Conservation (phyloP, 768 basidiomycete genomes). For the Trametes meyenii region DNA sequence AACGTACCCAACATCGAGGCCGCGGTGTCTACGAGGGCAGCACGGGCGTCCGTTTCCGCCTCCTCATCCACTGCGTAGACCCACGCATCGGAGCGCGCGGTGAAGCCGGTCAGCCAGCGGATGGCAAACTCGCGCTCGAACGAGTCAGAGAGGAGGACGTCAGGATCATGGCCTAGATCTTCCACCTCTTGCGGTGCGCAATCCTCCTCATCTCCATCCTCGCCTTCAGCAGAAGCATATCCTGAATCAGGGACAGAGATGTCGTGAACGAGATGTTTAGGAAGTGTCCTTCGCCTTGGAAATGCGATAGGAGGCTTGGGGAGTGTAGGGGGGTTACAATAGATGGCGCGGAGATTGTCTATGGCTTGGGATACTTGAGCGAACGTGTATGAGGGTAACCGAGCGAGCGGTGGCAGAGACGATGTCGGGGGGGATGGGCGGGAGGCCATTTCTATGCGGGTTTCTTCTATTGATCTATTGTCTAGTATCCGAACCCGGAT, state of each 20-base stretch:
- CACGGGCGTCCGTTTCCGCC: conserved; percentile 45
- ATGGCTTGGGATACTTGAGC: conserved; percentile 45
- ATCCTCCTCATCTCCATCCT: conserved; percentile 44
- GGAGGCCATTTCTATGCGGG: conserved; percentile 13
- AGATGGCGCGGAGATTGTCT: conserved; percentile 49
- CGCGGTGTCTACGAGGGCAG: conserved; percentile 55
- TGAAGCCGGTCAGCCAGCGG: conserved; percentile 74
- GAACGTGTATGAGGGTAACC: conserved; percentile 41
- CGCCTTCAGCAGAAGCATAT: conserved; percentile 74
- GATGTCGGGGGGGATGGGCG: conserved; percentile 45
- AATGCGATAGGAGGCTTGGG: conserved; percentile 29
- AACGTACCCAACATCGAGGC: conserved; percentile 59
- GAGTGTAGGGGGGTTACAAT: conserved; percentile 46
- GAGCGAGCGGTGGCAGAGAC: conserved; percentile 59
- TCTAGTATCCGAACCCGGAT: not conserved
- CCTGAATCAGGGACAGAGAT: conserved; percentile 68
- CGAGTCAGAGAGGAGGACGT: conserved; percentile 59
- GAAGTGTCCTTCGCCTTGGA: conserved; percentile 23
- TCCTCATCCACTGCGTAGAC: conserved; percentile 30
- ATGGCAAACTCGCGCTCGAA: conserved; percentile 71
- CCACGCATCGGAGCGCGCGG: conserved; percentile 63
- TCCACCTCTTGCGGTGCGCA: conserved; percentile 29
- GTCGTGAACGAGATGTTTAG: conserved; percentile 40
- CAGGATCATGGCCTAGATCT: conserved; percentile 37
- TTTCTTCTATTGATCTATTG: conserved; percentile 22